Percentiles rank a stretch among this genome's conserved stretches.
Conservation (phyloP, 106 monocot genomes). For the Phalaenopsis equestris region DNA sequence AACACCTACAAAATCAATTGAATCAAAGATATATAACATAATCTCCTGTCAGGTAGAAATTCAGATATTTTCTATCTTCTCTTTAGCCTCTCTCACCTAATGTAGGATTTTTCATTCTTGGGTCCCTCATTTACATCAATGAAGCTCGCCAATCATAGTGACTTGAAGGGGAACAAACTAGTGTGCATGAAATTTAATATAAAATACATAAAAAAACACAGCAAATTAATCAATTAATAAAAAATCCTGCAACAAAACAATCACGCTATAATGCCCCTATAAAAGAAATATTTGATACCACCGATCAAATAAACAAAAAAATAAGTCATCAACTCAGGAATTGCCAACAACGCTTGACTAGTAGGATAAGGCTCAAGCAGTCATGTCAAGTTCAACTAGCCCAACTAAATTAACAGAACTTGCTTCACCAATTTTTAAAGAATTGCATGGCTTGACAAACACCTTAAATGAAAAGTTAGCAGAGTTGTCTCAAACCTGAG, state of each 20-base stretch:
- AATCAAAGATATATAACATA: too few relatives aligned
- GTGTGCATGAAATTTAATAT: neutral
- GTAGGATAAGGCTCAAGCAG: neutral
- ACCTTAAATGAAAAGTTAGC: neutral
- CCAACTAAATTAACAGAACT: neutral
- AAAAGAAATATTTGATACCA: too few relatives aligned
- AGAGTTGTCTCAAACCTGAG: conserved; percentile 38
- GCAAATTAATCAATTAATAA: neutral
- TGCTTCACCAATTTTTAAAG: neutral
- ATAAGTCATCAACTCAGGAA: neutral
- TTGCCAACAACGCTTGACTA: neutral
- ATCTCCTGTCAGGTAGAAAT: too few relatives aligned
- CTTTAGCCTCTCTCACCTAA: neutral
- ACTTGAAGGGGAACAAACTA: neutral
- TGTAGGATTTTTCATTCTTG: neutral
- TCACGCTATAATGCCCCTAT: too few relatives aligned
- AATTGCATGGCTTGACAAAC: neutral
- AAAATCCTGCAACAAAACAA: neutral
- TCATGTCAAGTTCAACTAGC: neutral
- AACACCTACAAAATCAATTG: too few relatives aligned
- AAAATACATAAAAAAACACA: neutral
- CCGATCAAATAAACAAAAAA: neutral
- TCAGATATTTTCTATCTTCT: neutral
- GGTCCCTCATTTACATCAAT: neutral
- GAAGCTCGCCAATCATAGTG: neutral